Evolutionary conservation across 2,329 filamentous ascomycete species (phyloP).

Genomic region (Calonectria crousiana): DNA sequence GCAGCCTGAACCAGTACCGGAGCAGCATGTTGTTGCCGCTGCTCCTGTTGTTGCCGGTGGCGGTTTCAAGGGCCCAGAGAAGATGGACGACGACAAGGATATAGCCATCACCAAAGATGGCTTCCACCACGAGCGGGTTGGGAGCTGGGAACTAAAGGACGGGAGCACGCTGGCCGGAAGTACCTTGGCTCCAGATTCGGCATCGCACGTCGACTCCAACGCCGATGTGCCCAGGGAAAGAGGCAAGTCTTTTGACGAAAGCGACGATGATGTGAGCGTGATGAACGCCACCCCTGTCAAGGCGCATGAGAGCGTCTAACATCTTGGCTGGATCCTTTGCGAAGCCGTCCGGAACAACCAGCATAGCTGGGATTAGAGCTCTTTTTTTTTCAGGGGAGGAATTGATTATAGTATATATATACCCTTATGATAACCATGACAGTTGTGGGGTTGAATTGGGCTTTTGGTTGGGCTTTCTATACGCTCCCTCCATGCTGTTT

Average conservation of each 20-base stretch:
- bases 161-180: conserved; percentile 29
- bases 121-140: conserved; percentile 57
- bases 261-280: conserved; percentile 52
- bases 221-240: conserved; percentile 36
- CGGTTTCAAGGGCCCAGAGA: conserved; percentile 60
- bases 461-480: background rate
- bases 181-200: conserved; percentile 20
- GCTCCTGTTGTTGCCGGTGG: conserved; percentile 38
- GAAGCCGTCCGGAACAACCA: too few species aligned
- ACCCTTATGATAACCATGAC: background rate
- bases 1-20: background rate
- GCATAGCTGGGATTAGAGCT: background rate
- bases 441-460: background rate
- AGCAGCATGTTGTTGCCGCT: conserved; percentile 31
- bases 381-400: background rate
- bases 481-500: background rate
- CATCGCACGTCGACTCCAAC: conserved; percentile 38
- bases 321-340: background rate
- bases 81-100: conserved; percentile 58
- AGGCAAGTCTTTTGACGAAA: conserved; percentile 38
- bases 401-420: background rate
- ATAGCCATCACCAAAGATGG: conserved; percentile 55
- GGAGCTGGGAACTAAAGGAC: conserved; percentile 62
- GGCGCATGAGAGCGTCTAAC: conserved; percentile 55
- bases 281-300: conserved; percentile 52